These are phyloP conservation scores for Candida ponderosae DNA, from an alignment of 805 yeast genomes.

Conservation along the genomic window DNA sequence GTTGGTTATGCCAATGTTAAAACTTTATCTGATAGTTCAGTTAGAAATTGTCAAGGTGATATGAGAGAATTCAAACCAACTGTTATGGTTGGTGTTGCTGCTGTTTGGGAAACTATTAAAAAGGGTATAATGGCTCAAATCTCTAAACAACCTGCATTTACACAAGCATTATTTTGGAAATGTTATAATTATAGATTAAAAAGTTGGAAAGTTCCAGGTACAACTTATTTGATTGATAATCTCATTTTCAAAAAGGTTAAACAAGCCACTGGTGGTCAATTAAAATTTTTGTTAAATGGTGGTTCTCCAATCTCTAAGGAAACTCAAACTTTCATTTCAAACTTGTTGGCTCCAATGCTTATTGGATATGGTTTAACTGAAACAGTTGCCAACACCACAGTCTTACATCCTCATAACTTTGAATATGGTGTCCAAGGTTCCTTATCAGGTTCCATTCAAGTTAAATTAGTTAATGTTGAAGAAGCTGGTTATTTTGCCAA, in stretches of 20 bases:
- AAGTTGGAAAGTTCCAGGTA: constrained; percentile 67
- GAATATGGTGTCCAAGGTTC: constrained; percentile 79
- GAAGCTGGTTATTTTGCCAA: constrained; percentile 90
- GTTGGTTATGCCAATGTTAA: constrained; percentile 90
- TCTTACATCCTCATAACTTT: constrained; percentile 56
- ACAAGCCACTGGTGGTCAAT: constrained; percentile 90
- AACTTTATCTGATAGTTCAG: constrained; percentile 77
- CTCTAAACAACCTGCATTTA: constrained; percentile 50
- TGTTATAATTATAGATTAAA: constrained; percentile 70
- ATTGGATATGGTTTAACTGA: constrained; percentile 97
- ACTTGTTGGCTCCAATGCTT: constrained; percentile 75
- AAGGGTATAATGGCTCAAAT: constrained; percentile 85
- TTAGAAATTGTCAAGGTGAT: constrained; percentile 83
- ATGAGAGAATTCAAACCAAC: constrained; percentile 83
- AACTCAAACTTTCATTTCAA: constrained; percentile 76
- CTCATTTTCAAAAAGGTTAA: constrained; percentile 80
- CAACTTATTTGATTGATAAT: constrained; percentile 52
- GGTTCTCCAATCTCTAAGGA: constrained; percentile 83
- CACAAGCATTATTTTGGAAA: constrained; percentile 83
- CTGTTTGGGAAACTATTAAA: constrained; percentile 94
- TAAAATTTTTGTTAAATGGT: constrained; percentile 73
- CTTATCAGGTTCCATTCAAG: constrained; percentile 73
- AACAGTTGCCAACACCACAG: constrained; percentile 82
- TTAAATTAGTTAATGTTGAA: constrained; percentile 82
- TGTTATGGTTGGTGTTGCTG: constrained; percentile 96